Base-by-base conservation (phyloP, 768 basidiomycete species). In the Leccinum barrowsii region DNA sequence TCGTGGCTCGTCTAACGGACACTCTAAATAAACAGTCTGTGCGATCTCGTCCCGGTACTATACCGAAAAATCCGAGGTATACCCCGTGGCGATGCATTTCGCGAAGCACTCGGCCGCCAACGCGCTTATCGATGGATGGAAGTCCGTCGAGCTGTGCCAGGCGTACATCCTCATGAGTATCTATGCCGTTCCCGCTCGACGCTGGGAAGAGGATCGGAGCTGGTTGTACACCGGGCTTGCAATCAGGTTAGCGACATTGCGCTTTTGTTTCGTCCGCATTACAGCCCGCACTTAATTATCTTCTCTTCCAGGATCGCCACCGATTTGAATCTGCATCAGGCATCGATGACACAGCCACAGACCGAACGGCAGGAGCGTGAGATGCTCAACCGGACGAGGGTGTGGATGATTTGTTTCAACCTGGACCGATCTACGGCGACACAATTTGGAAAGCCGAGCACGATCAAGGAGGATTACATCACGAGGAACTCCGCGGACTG, bases 401-500 rank as follows among this genome's bases (percentile, higher is more conserved):
- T 88, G 28, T 97, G 93, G 93, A 82, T 95, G 79, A 89, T 90
- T 52, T 94, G 91, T 70, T 94, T 88, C 75, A 91, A 92, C 68
- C 71, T 95, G 57, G 94, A 97, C 70, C 83, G 90, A 17, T 94
- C 92, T 26, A 87, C 89, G 3, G 87, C 91, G 2, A 93, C 89
- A 2, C 89, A 94, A 69, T 91, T 93, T 69, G 94, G 93, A 4
- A 94, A 94, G 72, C 91, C 92, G 2, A 87, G 86, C 12, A 92
- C 91, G 8, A 87, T 95, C 68, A 88, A 89, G 64, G 92, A 94
- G 65, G 91, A 94, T 67, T 87, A 81, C 56, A 84, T 89, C 62
- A 83, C 90, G 54, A 82, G 92, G 32, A 82, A 85, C 65, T 84
- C 85, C 6, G 79, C 78, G 34, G 84, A 88, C 44, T 92, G 89